Evolutionary conservation across 2,329 filamentous ascomycete species (phyloP), one percentile per base, ranked within the genome.

Genomic region (Beauveria pseudobassiana): DNA sequence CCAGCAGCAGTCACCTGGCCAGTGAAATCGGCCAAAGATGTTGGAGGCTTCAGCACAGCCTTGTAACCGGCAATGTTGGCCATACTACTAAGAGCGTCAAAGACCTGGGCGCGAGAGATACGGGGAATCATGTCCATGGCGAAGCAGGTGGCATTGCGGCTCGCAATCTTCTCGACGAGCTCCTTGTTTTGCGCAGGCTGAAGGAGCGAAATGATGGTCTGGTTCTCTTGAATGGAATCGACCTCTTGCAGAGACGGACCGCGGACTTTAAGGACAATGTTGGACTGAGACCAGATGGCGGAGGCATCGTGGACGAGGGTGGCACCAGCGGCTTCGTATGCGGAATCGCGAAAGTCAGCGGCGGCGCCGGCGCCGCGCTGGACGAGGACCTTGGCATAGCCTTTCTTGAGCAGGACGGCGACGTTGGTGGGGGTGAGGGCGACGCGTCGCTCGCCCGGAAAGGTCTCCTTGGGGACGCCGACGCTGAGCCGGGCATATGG

Each of bases 21-120:
- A 14, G 91, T 96, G 67, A 96, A 96, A 96, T 51, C 91, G 86
- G 58, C 91, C 91, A 74, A 96, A 96, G 65, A 89, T 86, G 74
- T 96, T 96, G 16, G 90, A 93, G 1, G 91, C 92, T 73, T 96
- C 49, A 96, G 78, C 1, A 96, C 90, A 46, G 91, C 92, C 74
- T 96, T 96, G 77, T 96, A 96, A 0, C 92, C 92, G 24, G 91
- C 90, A 76, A 96, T 96, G 68, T 96, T 96, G 63, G 92, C 91
- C 92, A 96, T 96, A 10, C 90, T 95, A 73, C 90, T 92, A 61
- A 96, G 80, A 0, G 91, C 91, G 74, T 96, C 91, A 68, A 96
- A 96, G 0, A 90, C 87, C 72, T 96, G 92, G 1, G 92, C 91
- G 52, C 92, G 85, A 1, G 91, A 96, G 67, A 96, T 96, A 46